Conservation (phyloP, 257 asterid species). For the Lycium ferocissimum region DNA sequence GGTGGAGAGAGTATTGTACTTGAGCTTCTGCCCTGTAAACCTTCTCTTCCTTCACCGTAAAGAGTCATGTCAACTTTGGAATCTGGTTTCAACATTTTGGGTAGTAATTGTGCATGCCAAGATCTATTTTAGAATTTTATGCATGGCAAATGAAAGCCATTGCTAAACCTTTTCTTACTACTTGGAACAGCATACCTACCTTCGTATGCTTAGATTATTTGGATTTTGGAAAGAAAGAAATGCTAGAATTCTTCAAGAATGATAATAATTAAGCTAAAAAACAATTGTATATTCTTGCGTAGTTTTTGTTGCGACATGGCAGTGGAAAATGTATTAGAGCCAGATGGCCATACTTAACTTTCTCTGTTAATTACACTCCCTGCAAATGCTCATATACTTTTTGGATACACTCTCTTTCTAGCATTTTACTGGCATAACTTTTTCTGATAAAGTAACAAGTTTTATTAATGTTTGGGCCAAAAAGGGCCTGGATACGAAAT, state of each 20-base stretch:
- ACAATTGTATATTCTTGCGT: not conserved
- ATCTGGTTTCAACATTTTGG: not conserved
- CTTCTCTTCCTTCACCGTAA: not conserved
- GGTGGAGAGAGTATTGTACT: not conserved
- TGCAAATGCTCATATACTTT: not conserved
- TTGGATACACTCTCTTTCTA: not conserved
- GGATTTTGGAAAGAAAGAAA: not conserved
- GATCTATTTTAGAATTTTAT: not conserved
- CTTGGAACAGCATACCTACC: not conserved
- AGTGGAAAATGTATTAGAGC: not conserved
- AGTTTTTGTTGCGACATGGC: not conserved
- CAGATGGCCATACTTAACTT: not conserved
- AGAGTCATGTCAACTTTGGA: not conserved
- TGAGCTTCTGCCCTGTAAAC: not conserved
- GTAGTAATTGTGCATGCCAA: not conserved
- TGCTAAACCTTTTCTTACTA: not conserved
- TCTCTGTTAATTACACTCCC: not conserved
- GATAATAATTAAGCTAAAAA: not conserved
- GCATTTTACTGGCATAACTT: not conserved
- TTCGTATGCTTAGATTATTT: not conserved
- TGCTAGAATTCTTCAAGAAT: conserved; percentile 4
- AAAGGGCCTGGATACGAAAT: not conserved
- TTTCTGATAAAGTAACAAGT: not conserved
- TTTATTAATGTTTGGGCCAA: not conserved
- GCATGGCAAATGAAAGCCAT: not conserved